These are phyloP conservation scores for Botrytis pseudocinerea DNA, from an alignment of 2,329 filamentous ascomycete species.

Conservation along the genomic window DNA sequence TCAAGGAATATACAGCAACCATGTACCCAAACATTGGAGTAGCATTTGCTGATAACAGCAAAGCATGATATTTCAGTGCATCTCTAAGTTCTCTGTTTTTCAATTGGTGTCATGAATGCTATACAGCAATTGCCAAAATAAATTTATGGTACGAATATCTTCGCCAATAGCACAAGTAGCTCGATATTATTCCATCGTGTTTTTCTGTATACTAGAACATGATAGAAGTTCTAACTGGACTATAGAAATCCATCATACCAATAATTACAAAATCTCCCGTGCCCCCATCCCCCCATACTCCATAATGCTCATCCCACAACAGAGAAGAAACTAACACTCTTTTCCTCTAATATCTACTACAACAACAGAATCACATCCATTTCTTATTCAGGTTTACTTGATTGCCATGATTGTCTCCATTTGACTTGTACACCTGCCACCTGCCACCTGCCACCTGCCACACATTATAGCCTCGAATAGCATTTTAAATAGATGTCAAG, in stretches of 20 bases:
- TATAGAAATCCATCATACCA: background rate
- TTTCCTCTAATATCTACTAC: slow-evolving; percentile 42
- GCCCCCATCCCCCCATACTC: background rate
- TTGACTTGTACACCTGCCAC: slow-evolving; percentile 44
- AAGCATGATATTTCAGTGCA: slow-evolving; percentile 27
- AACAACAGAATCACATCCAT: slow-evolving; percentile 40
- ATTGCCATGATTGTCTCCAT: slow-evolving; percentile 43
- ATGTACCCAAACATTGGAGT: slow-evolving; percentile 26
- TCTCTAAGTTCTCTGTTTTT: slow-evolving; percentile 40
- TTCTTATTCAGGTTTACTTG: slow-evolving; percentile 42
- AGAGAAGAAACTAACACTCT: slow-evolving; percentile 44
- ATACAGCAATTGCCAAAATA: slow-evolving; percentile 44
- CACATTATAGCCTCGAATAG: slow-evolving; percentile 43
- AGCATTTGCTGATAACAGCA: background rate
- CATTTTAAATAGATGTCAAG: slow-evolving; percentile 33
- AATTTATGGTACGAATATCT: slow-evolving; percentile 21
- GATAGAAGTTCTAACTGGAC: background rate
- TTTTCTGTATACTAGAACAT: slow-evolving; percentile 21
- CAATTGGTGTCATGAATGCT: slow-evolving; percentile 42
- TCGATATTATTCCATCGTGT: slow-evolving; percentile 24
- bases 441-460: slow-evolving; percentile 46
- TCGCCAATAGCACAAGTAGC: slow-evolving; percentile 28
- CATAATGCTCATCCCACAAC: slow-evolving; percentile 30
- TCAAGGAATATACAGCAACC: slow-evolving; percentile 26
- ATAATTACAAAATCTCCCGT: slow-evolving; percentile 22